phyloP scores from a whole-genome alignment of 2,329 filamentous ascomycete genomes.

The Torrubiella hemipterigena region DNA sequence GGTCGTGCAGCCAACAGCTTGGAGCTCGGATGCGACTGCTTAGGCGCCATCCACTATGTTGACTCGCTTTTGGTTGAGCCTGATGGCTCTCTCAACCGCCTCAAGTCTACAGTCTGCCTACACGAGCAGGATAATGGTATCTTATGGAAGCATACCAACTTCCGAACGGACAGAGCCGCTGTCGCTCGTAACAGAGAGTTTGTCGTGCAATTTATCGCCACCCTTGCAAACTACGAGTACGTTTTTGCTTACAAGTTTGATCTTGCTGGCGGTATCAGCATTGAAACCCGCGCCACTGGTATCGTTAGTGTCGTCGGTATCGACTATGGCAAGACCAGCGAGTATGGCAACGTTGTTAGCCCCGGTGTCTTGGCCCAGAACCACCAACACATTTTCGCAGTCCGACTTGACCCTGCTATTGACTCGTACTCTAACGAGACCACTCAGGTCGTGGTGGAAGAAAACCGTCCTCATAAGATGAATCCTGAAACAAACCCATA shows the following conservation, averaged over 20 bases:
- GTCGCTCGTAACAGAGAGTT: conserved; percentile 50
- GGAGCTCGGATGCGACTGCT: conserved; percentile 55
- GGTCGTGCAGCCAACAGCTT: conserved; percentile 59
- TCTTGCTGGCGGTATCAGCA: conserved; percentile 46
- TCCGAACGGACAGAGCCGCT: conserved; percentile 48
- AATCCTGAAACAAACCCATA: conserved; percentile 44
- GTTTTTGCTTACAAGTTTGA: conserved; percentile 43
- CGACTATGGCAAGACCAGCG: conserved; percentile 36
- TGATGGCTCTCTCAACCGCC: conserved; percentile 37
- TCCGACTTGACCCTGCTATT: conserved; percentile 53
- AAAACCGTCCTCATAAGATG: conserved; percentile 22
- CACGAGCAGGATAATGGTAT: conserved; percentile 64
- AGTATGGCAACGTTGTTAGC: conserved; percentile 50
- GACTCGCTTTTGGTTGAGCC: conserved; percentile 41
- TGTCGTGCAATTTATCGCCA: conserved; percentile 58
- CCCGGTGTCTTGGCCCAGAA: conserved; percentile 55
- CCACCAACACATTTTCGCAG: conserved; percentile 58
- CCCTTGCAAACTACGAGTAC: conserved; percentile 60
- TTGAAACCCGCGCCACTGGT: conserved; percentile 55
- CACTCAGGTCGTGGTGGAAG: conserved; percentile 35
- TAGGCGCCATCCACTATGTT: conserved; percentile 55
- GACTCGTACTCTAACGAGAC: conserved; percentile 32
- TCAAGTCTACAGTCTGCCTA: conserved; percentile 51
- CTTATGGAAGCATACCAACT: conserved; percentile 61
- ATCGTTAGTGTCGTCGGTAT: conserved; percentile 51